phyloP scores from a whole-genome alignment of 1,139 yeast species.

The Lodderomyces margitis region DNA sequence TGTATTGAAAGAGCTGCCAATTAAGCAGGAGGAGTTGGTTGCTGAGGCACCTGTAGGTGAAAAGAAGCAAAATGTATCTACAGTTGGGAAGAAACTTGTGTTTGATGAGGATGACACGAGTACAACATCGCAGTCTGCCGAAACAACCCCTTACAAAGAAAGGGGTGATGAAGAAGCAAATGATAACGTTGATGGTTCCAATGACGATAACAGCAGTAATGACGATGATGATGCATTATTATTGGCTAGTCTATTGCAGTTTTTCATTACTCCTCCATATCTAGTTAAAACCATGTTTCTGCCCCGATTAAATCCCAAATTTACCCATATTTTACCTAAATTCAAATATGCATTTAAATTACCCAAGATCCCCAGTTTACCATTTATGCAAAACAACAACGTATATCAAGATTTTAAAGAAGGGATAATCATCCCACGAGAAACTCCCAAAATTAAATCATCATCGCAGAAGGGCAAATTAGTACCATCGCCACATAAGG shows the following conservation, averaged over 20 bases:
- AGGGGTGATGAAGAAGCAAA: slow-evolving; percentile 8
- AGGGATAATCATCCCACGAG: slow-evolving; percentile 68
- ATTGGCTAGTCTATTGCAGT: slow-evolving; percentile 73
- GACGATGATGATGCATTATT: slow-evolving; percentile 43
- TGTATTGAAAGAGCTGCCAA: slow-evolving; percentile 50
- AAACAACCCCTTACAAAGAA: slow-evolving; percentile 10
- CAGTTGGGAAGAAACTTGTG: slow-evolving; percentile 32
- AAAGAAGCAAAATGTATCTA: slow-evolving; percentile 23
- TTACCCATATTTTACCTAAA: slow-evolving; percentile 23
- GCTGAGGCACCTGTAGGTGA: slow-evolving; percentile 18
- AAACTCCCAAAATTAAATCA: slow-evolving; percentile 37
- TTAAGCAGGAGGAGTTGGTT: slow-evolving; percentile 5
- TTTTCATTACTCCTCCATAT: slow-evolving; percentile 84
- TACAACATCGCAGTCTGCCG: neutral
- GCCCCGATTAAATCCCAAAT: slow-evolving; percentile 23
- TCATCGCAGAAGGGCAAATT: slow-evolving; percentile 30
- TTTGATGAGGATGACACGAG: slow-evolving; percentile 22
- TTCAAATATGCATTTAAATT: slow-evolving; percentile 66
- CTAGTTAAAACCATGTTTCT: slow-evolving; percentile 62
- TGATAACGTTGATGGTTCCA: neutral
- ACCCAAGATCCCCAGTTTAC: slow-evolving; percentile 72
- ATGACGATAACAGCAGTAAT: slow-evolving; percentile 7
- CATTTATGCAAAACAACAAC: slow-evolving; percentile 60
- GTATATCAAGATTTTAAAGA: slow-evolving; percentile 47
- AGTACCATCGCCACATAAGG: slow-evolving; percentile 47